Percentiles rank a stretch among this genome's conserved stretches.
Evolutionary conservation across 371 early-diverging fungal genomes (phyloP).

Genomic region (Apophysomyces trapeziformis): DNA sequence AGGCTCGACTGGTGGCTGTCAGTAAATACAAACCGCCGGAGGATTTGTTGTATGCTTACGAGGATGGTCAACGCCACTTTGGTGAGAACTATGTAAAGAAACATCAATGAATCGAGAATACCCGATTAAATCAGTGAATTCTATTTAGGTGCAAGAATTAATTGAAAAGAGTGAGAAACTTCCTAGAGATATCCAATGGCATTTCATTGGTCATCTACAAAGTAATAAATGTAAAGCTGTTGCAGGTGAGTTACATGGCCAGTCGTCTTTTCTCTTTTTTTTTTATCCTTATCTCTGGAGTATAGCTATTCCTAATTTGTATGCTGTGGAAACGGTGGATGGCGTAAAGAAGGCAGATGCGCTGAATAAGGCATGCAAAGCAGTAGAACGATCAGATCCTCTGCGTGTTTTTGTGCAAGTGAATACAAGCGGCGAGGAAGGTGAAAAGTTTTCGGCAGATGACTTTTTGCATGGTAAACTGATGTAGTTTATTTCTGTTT

Average conservation of each 20-base stretch:
- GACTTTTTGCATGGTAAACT: neutral
- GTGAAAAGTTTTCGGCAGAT: slow-evolving; percentile 41
- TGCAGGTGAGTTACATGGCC: slow-evolving; percentile 46
- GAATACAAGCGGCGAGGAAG: slow-evolving; percentile 92
- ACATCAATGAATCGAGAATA: slow-evolving; percentile 43
- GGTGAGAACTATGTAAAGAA: slow-evolving; percentile 93
- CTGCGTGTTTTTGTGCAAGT: slow-evolving; percentile 89
- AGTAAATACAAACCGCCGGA: slow-evolving; percentile 89
- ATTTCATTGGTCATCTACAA: slow-evolving; percentile 95
- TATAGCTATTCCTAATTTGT: slow-evolving; percentile 84
- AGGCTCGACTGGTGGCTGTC: slow-evolving; percentile 84
- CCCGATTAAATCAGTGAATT: slow-evolving; percentile 16
- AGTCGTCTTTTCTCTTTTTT: neutral
- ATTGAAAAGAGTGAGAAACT: slow-evolving; percentile 84
- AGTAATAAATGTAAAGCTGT: slow-evolving; percentile 94
- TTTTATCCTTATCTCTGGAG: neutral
- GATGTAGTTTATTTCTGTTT: slow-evolving; percentile 2
- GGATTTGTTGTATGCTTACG: slow-evolving; percentile 80
- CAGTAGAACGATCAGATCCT: slow-evolving; percentile 51
- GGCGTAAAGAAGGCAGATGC: slow-evolving; percentile 79
- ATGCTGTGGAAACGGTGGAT: slow-evolving; percentile 91
- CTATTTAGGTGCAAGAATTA: slow-evolving; percentile 85
- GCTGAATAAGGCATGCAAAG: slow-evolving; percentile 73
- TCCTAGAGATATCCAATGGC: slow-evolving; percentile 88
- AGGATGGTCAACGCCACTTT: slow-evolving; percentile 88